Evolutionary conservation across 495 filamentous ascomycete species (phyloP), one percentile per base, ranked within the genome.

Genomic region (Penicillium parvum): DNA sequence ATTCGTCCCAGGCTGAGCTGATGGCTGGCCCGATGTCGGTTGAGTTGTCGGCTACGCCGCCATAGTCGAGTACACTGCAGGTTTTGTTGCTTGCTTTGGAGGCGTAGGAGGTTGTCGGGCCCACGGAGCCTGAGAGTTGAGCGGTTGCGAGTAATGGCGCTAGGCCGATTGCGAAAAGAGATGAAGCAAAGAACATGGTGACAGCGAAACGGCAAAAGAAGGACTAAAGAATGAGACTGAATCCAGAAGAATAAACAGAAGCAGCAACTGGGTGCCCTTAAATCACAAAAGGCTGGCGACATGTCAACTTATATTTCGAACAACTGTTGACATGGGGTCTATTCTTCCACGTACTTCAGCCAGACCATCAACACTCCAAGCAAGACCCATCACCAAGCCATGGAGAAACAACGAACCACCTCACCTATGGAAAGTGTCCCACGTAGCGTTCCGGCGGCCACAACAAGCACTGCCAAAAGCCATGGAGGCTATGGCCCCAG

Each of bases 51-150:
- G 72, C 73, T 3, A 64, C 57, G 15, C 57, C 74, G 10, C 73
- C 75, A 43, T 77, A 76, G 41, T 77, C 53, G 27, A 75, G 61
- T 19, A 77, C 70, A 35, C 69, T 73, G 50, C 74, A 76, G 17
- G 61, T 58, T 26, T 69, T 71, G 17, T 49, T 49, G 40, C 39
- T 47, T 15, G 51, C 49, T 41, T 71, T 70, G 18, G 49, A 44
- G 3, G 53, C 42, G 35, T 46, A 53, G 20, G 60, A 57, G 15
- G 73, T 74, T 20, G 61, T 56, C 17, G 69, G 71, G 11, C 69
- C 73, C n/a, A 74, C 66, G 3, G 49, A 51, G 17, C 68, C 68
- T 1, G 68, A 66, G 11, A 71, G 60, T 47, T 71, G 63, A 23
- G 70, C 72, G 12, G 41, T 43, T 46, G 53, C 53, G 9, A 65